phyloP scores from a whole-genome alignment of 345 rosid species.

The Garcia nutans region DNA sequence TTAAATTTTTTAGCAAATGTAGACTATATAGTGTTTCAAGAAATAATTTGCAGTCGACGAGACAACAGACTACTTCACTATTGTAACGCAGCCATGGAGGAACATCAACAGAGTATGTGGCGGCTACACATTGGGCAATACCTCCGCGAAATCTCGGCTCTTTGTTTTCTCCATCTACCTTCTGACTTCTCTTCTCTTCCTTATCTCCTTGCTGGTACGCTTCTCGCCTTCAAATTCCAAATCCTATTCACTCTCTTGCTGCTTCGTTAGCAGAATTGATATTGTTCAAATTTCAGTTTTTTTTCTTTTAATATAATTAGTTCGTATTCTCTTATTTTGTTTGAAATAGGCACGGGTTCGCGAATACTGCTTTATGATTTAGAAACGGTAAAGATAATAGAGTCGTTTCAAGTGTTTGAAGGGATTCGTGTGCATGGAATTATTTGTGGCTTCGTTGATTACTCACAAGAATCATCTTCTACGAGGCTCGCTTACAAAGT shows the following conservation, averaged over 20 bases:
- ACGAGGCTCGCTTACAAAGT: slow-evolving; percentile 34
- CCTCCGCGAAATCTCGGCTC: slow-evolving; percentile 83
- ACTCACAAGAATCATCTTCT: slow-evolving; percentile 22
- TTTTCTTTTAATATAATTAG: neutral
- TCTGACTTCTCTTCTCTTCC: slow-evolving; percentile 46
- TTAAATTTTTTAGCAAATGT: too few species aligned
- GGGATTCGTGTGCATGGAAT: slow-evolving; percentile 92
- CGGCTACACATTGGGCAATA: slow-evolving; percentile 52
- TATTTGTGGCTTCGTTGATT: slow-evolving; percentile 29
- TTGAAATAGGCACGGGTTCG: slow-evolving; percentile 72
- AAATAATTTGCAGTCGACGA: neutral
- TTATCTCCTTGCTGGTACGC: slow-evolving; percentile 62
- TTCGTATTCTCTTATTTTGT: neutral
- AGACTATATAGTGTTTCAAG: too few species aligned
- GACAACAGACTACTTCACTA: neutral
- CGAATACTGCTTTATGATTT: slow-evolving; percentile 62
- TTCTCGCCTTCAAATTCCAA: slow-evolving; percentile 7
- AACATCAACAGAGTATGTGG: slow-evolving; percentile 37
- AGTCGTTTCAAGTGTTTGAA: slow-evolving; percentile 70
- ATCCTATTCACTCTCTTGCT: neutral
- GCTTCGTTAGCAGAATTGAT: neutral
- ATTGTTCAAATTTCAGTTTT: neutral
- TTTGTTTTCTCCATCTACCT: slow-evolving; percentile 67
- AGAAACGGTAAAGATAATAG: slow-evolving; percentile 43
- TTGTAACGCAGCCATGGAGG: slow-evolving; percentile 33